Base-by-base conservation (phyloP, 2,329 filamentous ascomycete species). In the Chrysosporium queenslandicum region DNA sequence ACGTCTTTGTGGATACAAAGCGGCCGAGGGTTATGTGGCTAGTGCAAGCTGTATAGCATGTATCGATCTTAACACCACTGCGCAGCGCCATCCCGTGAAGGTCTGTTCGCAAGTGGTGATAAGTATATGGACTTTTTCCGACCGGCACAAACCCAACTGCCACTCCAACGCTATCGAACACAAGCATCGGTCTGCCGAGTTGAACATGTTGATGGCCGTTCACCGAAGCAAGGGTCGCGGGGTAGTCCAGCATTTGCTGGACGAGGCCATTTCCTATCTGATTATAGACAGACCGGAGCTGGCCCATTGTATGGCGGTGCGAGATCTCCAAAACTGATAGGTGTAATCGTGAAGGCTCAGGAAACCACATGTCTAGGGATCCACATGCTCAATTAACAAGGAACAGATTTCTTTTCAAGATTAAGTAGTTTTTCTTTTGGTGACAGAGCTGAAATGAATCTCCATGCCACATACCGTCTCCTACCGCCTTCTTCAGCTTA, bases 11-110 rank as follows among this genome's bases (percentile, higher is more conserved):
- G 16, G 30, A 45, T 11, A 51, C 23, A 51, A 54, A 54, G 5
- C 52, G 52, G 4, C 46, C 52, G 18, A 54, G 52, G 11, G 52
- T 54, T n/a, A 54, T 50, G 25, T 54, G 52, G 11, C 16, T 30
- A 27, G 48, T 54, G 34, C 52, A 54, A 7, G 52, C 46, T 40
- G 52, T 54, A 32, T 54, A 54, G 47, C 52, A 54, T 23, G 52
- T 54, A 34, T 54, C 52, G 6, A 49, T 51, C 18, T 46, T 37
- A 30, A 54, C 29, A 16, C 34, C 47, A 32, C 47, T 50, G 18
- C 41, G 30, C 4, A 54, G n/a, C 2, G 52, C 52, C 32, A 54
- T 34, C 25, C 27, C 32, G 30, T 50, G 39, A 12, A 54, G 46
- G 23, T 54, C 52, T 23, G 23, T 51, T 23, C 52, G 47, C 36